Evolutionary conservation across 768 basidiomycete species (phyloP), one percentile per base, ranked within the genome.

Genomic region (Russula brevipes): DNA sequence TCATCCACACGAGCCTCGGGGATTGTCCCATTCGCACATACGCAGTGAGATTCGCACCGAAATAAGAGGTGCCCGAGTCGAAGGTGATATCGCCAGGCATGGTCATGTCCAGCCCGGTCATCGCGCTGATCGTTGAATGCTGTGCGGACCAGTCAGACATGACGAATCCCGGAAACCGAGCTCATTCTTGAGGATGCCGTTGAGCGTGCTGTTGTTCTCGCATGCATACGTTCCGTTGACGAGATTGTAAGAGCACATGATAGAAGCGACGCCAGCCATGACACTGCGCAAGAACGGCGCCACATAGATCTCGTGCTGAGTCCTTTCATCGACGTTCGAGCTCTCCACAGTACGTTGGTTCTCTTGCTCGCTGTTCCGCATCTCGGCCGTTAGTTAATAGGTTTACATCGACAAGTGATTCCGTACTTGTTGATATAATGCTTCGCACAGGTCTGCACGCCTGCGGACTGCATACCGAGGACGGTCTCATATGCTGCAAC

Each of bases 391-490:
- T 17, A 39, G 24, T 8, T 17, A 1, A n/a, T n/a, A 31, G 10
- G 8, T 50, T 36, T 42, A 35, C 16, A 35, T 4, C 5, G 89
- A 88, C 11, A 85, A 31, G n/a, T 11, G n/a, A 36, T 2, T 51
- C 76, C 82, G 31, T 60, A 88, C 87, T 89, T 89, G 73, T 86
- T 84, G 65, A 91, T 80, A 56, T 81, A 83, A 73, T 94, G 92
- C 73, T 94, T 94, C 8, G 90, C 90, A 62, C 87, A 90, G 0
- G 91, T 91, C 71, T 91, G 89, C 0, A 93, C 88, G 45, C 94
- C 93, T 9, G 75, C 81, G 19, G 76, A 69, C 70, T 97, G 94
- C 76, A 94, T 74, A 7, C 94, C 94, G n/a, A 89, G 75, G 56
- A 95, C 82, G 0, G 91, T 95, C 73, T 93, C 88, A 60, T 84